Percentiles rank a stretch among this genome's conserved stretches.
Evolutionary conservation across 495 filamentous ascomycete species (phyloP).

Genomic region (Penicilliopsis zonata): DNA sequence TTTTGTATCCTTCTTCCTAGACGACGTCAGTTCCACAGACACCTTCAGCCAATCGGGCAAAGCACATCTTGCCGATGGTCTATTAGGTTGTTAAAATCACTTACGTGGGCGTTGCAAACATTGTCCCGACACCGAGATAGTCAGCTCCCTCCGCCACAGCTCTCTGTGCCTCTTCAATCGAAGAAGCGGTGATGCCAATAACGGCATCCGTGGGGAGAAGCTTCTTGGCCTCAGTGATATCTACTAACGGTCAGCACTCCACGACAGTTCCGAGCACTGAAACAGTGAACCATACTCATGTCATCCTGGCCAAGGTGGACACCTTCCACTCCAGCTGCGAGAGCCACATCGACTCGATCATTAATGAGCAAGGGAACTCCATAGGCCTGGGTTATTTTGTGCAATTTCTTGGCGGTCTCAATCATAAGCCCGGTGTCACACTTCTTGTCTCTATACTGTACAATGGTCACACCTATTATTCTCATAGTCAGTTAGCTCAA

Average conservation of each 20-base stretch:
- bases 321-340: conserved; percentile 77
- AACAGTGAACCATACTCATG: conserved; percentile 44
- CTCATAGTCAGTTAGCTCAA: conserved; percentile 9
- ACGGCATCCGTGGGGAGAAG: conserved; percentile 62
- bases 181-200: conserved; percentile 61
- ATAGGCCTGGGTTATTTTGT: conserved; percentile 52
- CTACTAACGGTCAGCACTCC: conserved; percentile 19
- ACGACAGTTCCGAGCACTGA: background rate
- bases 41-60: too few relatives aligned
- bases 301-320: conserved; percentile 95
- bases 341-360: conserved; percentile 85
- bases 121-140: conserved; percentile 80
- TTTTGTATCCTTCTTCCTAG: conserved; percentile 57
- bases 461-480: conserved; percentile 57
- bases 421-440: conserved; percentile 65
- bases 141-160: conserved; percentile 65
- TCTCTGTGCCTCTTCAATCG: conserved; percentile 49
- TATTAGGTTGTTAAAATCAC: conserved; percentile 4
- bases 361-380: conserved; percentile 83
- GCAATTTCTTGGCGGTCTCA: conserved; percentile 55
- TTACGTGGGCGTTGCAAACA: conserved; percentile 76
- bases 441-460: conserved; percentile 85
- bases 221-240: conserved; percentile 50
- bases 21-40: conserved; percentile 5
- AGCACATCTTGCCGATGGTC: background rate